phyloP scores from a whole-genome alignment of 83 land plant genomes.

The Larix sibirica region DNA sequence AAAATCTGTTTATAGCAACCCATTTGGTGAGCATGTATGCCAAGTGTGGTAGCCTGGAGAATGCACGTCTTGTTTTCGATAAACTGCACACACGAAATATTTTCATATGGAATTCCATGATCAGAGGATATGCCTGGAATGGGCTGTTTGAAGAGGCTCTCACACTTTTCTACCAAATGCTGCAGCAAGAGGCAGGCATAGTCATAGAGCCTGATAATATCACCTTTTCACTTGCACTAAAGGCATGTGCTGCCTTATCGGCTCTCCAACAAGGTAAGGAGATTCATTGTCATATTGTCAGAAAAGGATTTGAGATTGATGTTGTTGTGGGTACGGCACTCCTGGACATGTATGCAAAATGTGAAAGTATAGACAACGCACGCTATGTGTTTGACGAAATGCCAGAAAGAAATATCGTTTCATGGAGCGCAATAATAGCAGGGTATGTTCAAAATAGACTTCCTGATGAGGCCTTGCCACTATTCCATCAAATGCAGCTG shows the following conservation, averaged over 20 bases:
- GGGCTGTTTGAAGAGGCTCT: slow-evolving; percentile 28
- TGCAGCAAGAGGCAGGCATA: not conserved
- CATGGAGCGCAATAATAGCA: slow-evolving; percentile 59
- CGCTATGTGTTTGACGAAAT: slow-evolving; percentile 31
- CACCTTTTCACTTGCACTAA: slow-evolving; percentile 53
- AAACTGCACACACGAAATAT: slow-evolving; percentile 30
- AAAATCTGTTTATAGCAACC: slow-evolving; percentile 11
- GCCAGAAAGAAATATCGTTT: slow-evolving; percentile 29
- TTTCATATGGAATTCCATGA: slow-evolving; percentile 55
- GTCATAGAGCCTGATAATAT: slow-evolving; percentile 32
- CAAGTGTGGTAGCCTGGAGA: slow-evolving; percentile 34
- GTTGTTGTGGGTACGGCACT: slow-evolving; percentile 43
- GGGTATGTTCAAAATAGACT: slow-evolving; percentile 58
- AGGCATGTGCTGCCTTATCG: slow-evolving; percentile 24
- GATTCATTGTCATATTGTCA: slow-evolving; percentile 39
- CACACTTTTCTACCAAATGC: slow-evolving; percentile 25
- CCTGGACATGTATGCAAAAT: slow-evolving; percentile 55
- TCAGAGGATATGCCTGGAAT: slow-evolving; percentile 36
- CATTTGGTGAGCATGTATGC: slow-evolving; percentile 53
- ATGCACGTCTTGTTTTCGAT: slow-evolving; percentile 31
- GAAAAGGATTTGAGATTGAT: slow-evolving; percentile 41
- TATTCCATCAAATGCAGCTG: slow-evolving; percentile 41
- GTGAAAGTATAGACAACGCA: slow-evolving; percentile 29
- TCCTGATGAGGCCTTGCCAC: slow-evolving; percentile 27
- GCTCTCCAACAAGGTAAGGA: slow-evolving; percentile 29